A percentile compares a stretch with the other conserved stretches of the same genome.
Evolutionary conservation across 768 basidiomycete species (phyloP).

Genomic region (Erythrobasidium yunnanense): DNA sequence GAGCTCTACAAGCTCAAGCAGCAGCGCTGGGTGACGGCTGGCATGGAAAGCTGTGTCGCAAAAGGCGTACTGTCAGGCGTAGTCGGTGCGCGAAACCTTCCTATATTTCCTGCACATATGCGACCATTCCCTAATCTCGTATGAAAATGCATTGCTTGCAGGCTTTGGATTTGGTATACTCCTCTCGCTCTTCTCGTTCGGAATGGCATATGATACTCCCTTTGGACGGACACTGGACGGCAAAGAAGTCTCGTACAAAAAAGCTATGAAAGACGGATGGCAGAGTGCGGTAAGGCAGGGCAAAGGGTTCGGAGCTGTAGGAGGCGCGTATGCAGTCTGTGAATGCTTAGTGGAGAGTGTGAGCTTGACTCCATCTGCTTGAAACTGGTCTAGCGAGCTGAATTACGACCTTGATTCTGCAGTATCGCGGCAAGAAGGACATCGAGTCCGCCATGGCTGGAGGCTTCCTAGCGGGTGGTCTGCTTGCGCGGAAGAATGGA

Average conservation of each 20-base stretch:
- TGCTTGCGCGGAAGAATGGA: slow-evolving; percentile 75
- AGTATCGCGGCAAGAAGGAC: slow-evolving; percentile 95
- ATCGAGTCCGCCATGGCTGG: slow-evolving; percentile 78
- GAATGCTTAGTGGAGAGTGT: slow-evolving; percentile 93
- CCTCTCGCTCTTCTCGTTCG: slow-evolving; percentile 20
- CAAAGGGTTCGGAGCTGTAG: slow-evolving; percentile 76
- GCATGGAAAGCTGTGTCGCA: slow-evolving; percentile 24
- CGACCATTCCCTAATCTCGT: slow-evolving; percentile 86
- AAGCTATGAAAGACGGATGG: slow-evolving; percentile 88
- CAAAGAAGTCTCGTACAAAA: slow-evolving; percentile 7
- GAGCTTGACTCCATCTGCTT: slow-evolving; percentile 42
- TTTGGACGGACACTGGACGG: slow-evolving; percentile 4
- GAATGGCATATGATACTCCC: slow-evolving; percentile 23
- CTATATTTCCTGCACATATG: slow-evolving; percentile 76
- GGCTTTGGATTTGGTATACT: slow-evolving; percentile 25
- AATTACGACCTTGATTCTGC: neutral
- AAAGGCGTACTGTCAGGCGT: slow-evolving; percentile 22
- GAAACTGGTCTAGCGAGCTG: neutral
- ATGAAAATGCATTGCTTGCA: slow-evolving; percentile 77
- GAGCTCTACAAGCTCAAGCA: slow-evolving; percentile 16
- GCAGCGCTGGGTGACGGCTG: slow-evolving; percentile 6
- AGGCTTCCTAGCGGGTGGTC: slow-evolving; percentile 76
- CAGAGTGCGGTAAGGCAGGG: slow-evolving; percentile 61
- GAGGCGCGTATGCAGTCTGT: slow-evolving; percentile 76
- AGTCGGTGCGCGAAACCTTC: slow-evolving; percentile 1